Base-by-base conservation (phyloP, 2,329 filamentous ascomycete genomes). In the Lachnellula arida region DNA sequence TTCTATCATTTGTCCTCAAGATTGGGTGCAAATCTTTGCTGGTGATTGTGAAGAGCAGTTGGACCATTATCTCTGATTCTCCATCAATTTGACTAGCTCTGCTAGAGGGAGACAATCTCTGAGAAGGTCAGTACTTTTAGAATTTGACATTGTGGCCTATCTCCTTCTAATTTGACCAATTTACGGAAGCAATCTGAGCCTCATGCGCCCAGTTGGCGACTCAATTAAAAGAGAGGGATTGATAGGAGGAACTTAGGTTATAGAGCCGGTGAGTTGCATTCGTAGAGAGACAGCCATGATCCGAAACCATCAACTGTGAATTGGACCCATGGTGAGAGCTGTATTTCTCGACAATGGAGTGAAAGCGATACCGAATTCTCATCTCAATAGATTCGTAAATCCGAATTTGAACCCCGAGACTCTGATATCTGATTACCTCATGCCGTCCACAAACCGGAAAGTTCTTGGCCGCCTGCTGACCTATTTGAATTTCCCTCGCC, bases 181-280 rank as follows among this genome's bases (percentile, higher is more conserved):
- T 78, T 2, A 85, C 73, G 7, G 75, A 71, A 17, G 73, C 71
- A 46, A 85, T 76, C 67, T 85, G 81, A 3, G 85, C 75, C 2
- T 81, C 81, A 61, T 79, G 79, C 15, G 75, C 80, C 81, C 80
- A 85, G 62, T 85, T 85, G 1, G 81, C 81, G 15, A 85, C 81
- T 59, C 81, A 85, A 68, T 65, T 85, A 81, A 55, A 85, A 82
- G 0, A 73, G 76, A 34, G 1, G 76, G 76, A 42, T 67, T 73
- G 19, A 77, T 64, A 0, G 77, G 73, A 11, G 70, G 69, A 0
- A n/a, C 66, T 65, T 0, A 74, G 67, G 23, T 70, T 75, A 49
- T 82, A 72, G 47, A 86, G 76, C 17, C 82, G 74, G 65, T 85
- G 81, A 0, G 81, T 84, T 12, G 73, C 74, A 25, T 76, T 74